These are phyloP conservation scores for Luffa aegyptiaca DNA, from an alignment of 306 rosid genomes.

Conservation along the genomic window DNA sequence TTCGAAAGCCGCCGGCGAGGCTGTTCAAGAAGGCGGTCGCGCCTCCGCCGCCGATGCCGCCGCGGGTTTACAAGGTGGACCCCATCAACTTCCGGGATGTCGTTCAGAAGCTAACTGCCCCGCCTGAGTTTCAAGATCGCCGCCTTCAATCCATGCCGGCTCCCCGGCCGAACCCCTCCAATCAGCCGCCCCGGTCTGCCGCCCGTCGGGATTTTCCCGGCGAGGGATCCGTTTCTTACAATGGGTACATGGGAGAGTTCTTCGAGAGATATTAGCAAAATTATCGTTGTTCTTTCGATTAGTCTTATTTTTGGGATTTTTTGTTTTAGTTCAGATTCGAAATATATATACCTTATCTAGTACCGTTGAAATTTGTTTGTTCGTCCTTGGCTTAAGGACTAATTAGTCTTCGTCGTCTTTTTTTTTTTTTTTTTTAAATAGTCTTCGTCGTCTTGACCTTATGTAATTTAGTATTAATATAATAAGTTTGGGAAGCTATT, in stretches of 20 bases:
- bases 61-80: conserved; percentile 37
- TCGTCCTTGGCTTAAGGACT: neutral
- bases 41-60: conserved; percentile 16
- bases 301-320: no score
- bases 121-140: conserved; percentile 29
- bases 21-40: conserved; percentile 33
- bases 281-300: neutral
- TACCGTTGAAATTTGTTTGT: neutral
- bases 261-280: neutral
- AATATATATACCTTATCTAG: no score
- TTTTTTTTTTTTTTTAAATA: no score
- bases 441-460: neutral
- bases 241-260: neutral
- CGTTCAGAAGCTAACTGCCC: conserved; percentile 51
- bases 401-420: neutral
- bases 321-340: no score
- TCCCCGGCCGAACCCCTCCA: neutral
- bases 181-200: neutral
- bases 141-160: conserved; percentile 14
- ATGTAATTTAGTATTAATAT: neutral
- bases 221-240: neutral
- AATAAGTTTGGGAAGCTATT: neutral
- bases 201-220: neutral
- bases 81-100: conserved; percentile 35
- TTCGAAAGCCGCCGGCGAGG: conserved; percentile 16